Evolutionary conservation across 2,329 filamentous ascomycete species (phyloP).

Genomic region (Cadophora luteo-olivacea): DNA sequence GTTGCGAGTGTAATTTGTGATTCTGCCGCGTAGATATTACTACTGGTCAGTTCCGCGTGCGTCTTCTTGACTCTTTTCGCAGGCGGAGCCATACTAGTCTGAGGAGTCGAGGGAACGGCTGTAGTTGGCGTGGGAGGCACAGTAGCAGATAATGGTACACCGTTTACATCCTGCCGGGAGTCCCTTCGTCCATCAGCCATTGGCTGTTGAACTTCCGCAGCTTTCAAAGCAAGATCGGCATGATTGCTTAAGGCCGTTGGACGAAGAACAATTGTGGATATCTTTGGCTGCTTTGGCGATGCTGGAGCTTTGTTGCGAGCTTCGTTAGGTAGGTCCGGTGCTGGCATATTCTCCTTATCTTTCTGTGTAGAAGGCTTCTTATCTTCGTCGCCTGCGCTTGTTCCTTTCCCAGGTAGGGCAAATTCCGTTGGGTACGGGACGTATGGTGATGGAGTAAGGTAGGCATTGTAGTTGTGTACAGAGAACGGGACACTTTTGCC

Average conservation of each 20-base stretch:
- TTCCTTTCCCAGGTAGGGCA: slow-evolving; percentile 42
- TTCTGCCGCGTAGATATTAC: slow-evolving; percentile 77
- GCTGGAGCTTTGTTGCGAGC: slow-evolving; percentile 48
- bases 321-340: slow-evolving; percentile 56
- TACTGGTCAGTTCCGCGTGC: slow-evolving; percentile 77
- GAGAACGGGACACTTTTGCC: slow-evolving; percentile 76
- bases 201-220: slow-evolving; percentile 64
- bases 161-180: slow-evolving; percentile 46
- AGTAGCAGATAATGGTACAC: slow-evolving; percentile 51
- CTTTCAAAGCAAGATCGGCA: slow-evolving; percentile 77
- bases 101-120: slow-evolving; percentile 65
- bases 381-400: slow-evolving; percentile 41
- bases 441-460: slow-evolving; percentile 87
- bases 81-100: slow-evolving; percentile 59
- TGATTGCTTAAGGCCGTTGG: slow-evolving; percentile 80
- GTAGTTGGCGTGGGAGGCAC: slow-evolving; percentile 70
- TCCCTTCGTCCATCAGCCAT: slow-evolving; percentile 55
- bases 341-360: slow-evolving; percentile 66
- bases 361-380: slow-evolving; percentile 47
- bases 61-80: slow-evolving; percentile 73
- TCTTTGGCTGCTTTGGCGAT: slow-evolving; percentile 62
- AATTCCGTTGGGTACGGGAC: slow-evolving; percentile 73
- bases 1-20: slow-evolving; percentile 77
- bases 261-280: slow-evolving; percentile 82
- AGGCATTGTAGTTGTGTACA: slow-evolving; percentile 90